phyloP scores from a whole-genome alignment of 2,329 filamentous ascomycete genomes.

The Cytospora chrysosperma region DNA sequence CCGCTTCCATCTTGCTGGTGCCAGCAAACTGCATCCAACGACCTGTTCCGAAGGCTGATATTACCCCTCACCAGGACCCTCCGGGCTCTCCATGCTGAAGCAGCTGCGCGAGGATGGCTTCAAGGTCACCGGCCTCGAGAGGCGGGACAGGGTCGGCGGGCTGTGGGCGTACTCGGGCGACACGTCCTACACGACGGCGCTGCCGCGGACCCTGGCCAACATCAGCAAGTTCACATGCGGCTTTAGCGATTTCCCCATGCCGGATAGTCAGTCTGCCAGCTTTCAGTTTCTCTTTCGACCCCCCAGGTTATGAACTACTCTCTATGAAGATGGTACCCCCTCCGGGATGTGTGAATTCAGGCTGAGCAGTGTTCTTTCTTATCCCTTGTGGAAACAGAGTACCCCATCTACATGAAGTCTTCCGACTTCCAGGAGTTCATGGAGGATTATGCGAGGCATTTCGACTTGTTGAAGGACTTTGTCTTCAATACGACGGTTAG shows the following conservation, averaged over 20 bases:
- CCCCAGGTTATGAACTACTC: no score
- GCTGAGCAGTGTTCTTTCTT: neutral
- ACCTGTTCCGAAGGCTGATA: neutral
- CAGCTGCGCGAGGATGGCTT: constrained; percentile 45
- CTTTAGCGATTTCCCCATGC: constrained; percentile 38
- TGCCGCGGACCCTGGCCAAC: constrained; percentile 29
- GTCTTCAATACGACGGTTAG: constrained; percentile 30
- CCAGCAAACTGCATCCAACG: no score
- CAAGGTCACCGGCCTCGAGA: constrained; percentile 43
- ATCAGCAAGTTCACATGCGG: constrained; percentile 31
- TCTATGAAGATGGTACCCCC: no score
- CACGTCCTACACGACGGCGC: constrained; percentile 36
- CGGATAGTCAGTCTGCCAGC: constrained; percentile 29
- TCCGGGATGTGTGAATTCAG: no score
- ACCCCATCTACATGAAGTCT: constrained; percentile 19
- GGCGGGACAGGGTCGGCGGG: constrained; percentile 41
- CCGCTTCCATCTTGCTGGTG: no score
- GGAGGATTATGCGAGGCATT: constrained; percentile 36
- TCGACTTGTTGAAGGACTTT: constrained; percentile 30
- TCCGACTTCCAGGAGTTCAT: constrained; percentile 34
- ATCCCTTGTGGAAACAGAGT: neutral
- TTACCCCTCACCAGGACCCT: neutral
- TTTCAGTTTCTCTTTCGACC: constrained; percentile 16
- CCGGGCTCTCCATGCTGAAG: constrained; percentile 36
- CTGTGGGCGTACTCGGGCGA: constrained; percentile 43